Conservation (phyloP, 73 alveolate genomes). For the Tetrahymena elliotti region DNA sequence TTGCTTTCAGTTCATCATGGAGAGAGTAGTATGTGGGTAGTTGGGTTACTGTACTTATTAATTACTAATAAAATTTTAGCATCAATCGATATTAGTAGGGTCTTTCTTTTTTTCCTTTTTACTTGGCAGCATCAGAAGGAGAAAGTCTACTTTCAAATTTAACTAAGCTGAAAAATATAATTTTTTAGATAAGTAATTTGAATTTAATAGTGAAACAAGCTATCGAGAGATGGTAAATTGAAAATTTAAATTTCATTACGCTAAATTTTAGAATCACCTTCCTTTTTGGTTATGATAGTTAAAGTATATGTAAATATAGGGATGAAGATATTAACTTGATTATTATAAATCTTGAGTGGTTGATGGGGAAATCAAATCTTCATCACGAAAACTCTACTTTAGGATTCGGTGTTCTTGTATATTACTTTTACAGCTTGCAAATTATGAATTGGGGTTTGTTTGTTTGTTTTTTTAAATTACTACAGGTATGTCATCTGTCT, state of each 20-base stretch:
- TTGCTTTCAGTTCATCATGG: neutral
- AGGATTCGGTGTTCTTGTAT: conserved; percentile 2
- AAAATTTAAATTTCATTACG: neutral
- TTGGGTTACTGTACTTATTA: neutral
- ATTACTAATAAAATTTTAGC: neutral
- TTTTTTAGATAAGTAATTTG: neutral
- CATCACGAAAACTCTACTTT: conserved; percentile 1
- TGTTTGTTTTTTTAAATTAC: neutral
- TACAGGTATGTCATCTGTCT: neutral
- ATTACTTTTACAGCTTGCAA: neutral
- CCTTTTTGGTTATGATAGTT: neutral
- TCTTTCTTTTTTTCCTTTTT: neutral
- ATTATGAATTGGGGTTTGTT: neutral
- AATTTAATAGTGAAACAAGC: neutral
- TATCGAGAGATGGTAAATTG: neutral
- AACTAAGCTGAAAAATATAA: no score
- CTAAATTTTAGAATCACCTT: neutral
- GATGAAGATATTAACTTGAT: neutral
- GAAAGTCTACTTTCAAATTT: neutral
- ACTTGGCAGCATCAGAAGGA: neutral
- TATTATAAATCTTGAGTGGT: neutral
- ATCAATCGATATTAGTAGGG: neutral
- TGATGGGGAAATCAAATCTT: neutral
- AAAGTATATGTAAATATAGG: neutral
- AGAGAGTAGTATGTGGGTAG: neutral